phyloP scores from a whole-genome alignment of 768 basidiomycete genomes.

The Hypholoma sublateritium region DNA sequence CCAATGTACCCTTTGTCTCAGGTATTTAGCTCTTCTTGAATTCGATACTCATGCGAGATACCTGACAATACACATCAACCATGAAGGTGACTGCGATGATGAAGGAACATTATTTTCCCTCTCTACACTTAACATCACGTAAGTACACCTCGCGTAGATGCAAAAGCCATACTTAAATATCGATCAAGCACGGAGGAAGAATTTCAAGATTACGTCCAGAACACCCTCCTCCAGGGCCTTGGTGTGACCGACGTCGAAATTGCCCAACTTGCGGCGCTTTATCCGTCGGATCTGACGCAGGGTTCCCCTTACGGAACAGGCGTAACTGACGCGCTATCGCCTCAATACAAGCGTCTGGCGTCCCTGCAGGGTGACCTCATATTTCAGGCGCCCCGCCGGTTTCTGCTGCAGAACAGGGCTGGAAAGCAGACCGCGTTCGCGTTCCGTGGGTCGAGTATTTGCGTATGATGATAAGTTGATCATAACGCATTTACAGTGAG shows the following conservation, averaged over 20 bases:
- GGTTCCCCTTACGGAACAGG: constrained; percentile 58
- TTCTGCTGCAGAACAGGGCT: constrained; percentile 36
- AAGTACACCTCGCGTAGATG: constrained; percentile 20
- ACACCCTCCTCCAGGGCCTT: constrained; percentile 28
- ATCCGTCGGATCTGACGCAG: constrained; percentile 36
- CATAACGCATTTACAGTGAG: constrained; percentile 30
- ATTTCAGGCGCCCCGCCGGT: constrained; percentile 46
- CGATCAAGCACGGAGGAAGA: constrained; percentile 24
- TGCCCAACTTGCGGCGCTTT: constrained; percentile 29
- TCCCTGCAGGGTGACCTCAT: constrained; percentile 44
- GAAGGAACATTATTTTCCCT: constrained; percentile 51
- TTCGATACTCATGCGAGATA: too few species aligned
- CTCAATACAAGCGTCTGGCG: constrained; percentile 46
- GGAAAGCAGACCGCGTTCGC: constrained; percentile 40
- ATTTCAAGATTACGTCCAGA: constrained; percentile 23
- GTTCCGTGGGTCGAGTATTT: constrained; percentile 29
- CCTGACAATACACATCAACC: too few species aligned
- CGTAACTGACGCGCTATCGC: constrained; percentile 38
- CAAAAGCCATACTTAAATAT: constrained; percentile 11
- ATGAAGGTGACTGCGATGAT: constrained; percentile 36
- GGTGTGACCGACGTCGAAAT: constrained; percentile 28
- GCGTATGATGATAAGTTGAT: background rate
- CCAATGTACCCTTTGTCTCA: constrained; percentile 48
- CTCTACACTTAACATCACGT: constrained; percentile 50
- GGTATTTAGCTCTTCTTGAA: constrained; percentile 23